Evolutionary conservation across 2,329 filamentous ascomycete genomes (phyloP).

Genomic region (Trichoderma semiorbis): DNA sequence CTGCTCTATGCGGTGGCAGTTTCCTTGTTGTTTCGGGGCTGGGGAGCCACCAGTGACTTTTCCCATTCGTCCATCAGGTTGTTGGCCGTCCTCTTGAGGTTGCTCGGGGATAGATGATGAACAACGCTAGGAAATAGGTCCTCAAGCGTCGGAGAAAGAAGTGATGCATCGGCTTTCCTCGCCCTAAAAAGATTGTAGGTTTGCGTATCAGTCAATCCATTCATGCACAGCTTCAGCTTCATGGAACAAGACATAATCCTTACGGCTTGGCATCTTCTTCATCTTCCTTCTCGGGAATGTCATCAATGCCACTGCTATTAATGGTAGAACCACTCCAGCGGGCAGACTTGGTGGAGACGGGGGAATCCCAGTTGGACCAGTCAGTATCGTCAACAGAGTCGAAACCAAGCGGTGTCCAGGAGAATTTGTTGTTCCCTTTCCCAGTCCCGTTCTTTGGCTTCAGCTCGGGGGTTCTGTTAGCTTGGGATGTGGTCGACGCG

Average conservation of each 20-base stretch:
- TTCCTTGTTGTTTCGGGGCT: slow-evolving; percentile 32
- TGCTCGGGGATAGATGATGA: slow-evolving; percentile 68
- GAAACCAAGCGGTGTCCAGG: slow-evolving; percentile 56
- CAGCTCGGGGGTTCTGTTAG: slow-evolving; percentile 29
- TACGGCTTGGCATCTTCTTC: slow-evolving; percentile 48
- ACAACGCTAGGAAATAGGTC: slow-evolving; percentile 67
- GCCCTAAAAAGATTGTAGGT: slow-evolving; percentile 3
- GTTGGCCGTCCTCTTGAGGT: slow-evolving; percentile 77
- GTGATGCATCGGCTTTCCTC: slow-evolving; percentile 26
- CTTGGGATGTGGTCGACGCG: slow-evolving; percentile 32
- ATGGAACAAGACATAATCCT: slow-evolving; percentile 27
- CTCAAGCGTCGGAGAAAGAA: slow-evolving; percentile 45
- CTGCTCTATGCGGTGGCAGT: slow-evolving; percentile 28
- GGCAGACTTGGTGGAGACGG: slow-evolving; percentile 52
- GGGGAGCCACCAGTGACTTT: slow-evolving; percentile 45
- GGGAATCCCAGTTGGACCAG: slow-evolving; percentile 63
- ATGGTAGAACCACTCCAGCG: slow-evolving; percentile 64
- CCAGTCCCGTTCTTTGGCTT: slow-evolving; percentile 38
- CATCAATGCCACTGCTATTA: slow-evolving; percentile 38
- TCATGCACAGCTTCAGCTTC: background rate
- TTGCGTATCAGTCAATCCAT: background rate
- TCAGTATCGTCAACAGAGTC: slow-evolving; percentile 59
- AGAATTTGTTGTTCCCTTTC: slow-evolving; percentile 56
- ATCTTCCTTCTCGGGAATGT: slow-evolving; percentile 48
- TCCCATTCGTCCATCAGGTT: slow-evolving; percentile 92